Percentiles rank a stretch among this genome's conserved stretches.
These are phyloP conservation scores for Brassica incana DNA, from an alignment of 345 rosid species.

Conservation along the genomic window DNA sequence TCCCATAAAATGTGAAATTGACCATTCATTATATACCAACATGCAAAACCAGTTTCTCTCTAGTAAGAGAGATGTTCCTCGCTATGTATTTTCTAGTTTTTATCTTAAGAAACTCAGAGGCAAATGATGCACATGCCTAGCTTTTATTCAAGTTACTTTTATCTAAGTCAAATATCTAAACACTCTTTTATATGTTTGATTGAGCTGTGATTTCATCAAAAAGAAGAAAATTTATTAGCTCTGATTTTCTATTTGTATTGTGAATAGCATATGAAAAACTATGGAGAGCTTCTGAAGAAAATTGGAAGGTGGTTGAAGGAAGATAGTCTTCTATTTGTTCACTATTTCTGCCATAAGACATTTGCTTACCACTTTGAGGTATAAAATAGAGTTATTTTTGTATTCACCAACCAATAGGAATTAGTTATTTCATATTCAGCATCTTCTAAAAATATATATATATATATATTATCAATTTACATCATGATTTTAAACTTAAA, in stretches of 20 bases:
- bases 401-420: too few species aligned
- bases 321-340: constrained; percentile 73
- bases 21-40: not conserved
- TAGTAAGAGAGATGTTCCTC: too few species aligned
- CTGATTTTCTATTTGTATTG: not conserved
- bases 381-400: not conserved
- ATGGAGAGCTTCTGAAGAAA: constrained; percentile 68
- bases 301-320: constrained; percentile 83
- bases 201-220: not conserved
- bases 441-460: too few species aligned
- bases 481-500: too few species aligned
- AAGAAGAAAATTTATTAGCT: not conserved
- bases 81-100: too few species aligned
- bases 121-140: not conserved
- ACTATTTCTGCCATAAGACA: constrained; percentile 83
- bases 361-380: constrained; percentile 93
- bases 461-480: too few species aligned
- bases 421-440: too few species aligned
- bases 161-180: not conserved
- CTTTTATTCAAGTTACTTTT: not conserved
- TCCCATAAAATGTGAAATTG: not conserved
- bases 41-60: not conserved
- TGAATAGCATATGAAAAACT: constrained; percentile 83
- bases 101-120: not conserved
- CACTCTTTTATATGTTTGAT: not conserved